Evolutionary conservation across 305 asterid genomes (phyloP).

Genomic region (Coffea humblotiana): DNA sequence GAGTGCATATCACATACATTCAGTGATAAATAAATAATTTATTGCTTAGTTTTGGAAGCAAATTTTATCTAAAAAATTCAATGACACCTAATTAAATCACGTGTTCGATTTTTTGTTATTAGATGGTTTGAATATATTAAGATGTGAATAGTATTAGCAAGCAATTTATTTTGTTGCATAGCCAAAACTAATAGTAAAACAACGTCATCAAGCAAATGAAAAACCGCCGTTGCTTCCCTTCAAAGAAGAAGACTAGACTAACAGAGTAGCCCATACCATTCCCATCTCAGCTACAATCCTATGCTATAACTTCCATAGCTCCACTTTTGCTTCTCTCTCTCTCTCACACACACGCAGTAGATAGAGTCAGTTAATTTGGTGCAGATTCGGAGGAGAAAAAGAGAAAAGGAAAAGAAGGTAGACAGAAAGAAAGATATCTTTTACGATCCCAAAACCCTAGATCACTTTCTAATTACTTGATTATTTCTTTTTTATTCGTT

Average conservation of each 20-base stretch:
- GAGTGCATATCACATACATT: too few species aligned
- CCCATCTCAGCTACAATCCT: not conserved
- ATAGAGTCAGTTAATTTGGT: not conserved
- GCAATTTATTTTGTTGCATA: too few species aligned
- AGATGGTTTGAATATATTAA: too few species aligned
- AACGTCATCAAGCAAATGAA: slow-evolving; percentile 9
- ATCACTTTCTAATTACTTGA: not conserved
- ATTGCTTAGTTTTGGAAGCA: too few species aligned
- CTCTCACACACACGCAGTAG: not conserved
- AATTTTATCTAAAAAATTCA: too few species aligned
- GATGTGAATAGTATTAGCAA: too few species aligned
- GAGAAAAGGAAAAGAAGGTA: not conserved
- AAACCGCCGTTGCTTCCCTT: not conserved
- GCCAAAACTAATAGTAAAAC: too few species aligned
- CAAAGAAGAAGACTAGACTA: not conserved
- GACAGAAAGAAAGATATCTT: not conserved
- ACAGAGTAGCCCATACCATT: not conserved
- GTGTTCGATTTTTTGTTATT: too few species aligned
- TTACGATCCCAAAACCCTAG: slow-evolving; percentile 4
- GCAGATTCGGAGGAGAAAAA: not conserved
- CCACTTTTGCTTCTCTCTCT: not conserved
- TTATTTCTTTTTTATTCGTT: too few species aligned
- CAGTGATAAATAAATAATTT: too few species aligned
- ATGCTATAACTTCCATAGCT: not conserved
- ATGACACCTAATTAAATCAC: too few species aligned